Conservation (phyloP, 2,329 filamentous ascomycete species). For the Coleophoma cylindrospora region DNA sequence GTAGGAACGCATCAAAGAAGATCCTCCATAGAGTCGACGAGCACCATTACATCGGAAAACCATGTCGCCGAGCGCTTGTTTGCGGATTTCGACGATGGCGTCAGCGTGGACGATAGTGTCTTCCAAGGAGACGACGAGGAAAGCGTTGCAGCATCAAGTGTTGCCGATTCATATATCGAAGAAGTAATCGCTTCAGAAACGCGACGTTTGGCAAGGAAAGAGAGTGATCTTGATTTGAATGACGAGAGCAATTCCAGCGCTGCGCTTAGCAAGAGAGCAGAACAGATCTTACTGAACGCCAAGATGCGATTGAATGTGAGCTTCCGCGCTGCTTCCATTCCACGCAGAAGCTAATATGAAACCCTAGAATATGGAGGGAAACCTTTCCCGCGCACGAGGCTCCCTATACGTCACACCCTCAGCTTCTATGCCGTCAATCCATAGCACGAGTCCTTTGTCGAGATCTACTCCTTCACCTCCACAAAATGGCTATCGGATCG, state of each 20-base stretch:
- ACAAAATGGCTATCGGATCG: conserved; percentile 11
- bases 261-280: conserved; percentile 75
- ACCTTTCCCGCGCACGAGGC: conserved; percentile 72
- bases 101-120: conserved; percentile 59
- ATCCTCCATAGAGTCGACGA: conserved; percentile 54
- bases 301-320: conserved; percentile 83
- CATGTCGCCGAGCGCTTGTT: conserved; percentile 40
- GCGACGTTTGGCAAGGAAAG: conserved; percentile 14
- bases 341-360: neutral
- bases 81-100: conserved; percentile 55
- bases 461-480: conserved; percentile 25
- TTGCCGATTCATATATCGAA: conserved; percentile 34
- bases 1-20: conserved; percentile 42
- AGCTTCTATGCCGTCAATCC: conserved; percentile 39
- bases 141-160: conserved; percentile 31
- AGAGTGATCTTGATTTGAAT: conserved; percentile 32
- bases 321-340: conserved; percentile 7
- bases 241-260: conserved; percentile 66
- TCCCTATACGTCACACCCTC: conserved; percentile 53
- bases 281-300: conserved; percentile 87
- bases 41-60: conserved; percentile 50
- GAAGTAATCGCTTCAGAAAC: conserved; percentile 23
- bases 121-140: conserved; percentile 66
- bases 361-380: conserved; percentile 83
- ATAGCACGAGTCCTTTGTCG: conserved; percentile 30